Evolutionary conservation across 805 yeast genomes (phyloP).

Genomic region (Yarrowia sp.): DNA sequence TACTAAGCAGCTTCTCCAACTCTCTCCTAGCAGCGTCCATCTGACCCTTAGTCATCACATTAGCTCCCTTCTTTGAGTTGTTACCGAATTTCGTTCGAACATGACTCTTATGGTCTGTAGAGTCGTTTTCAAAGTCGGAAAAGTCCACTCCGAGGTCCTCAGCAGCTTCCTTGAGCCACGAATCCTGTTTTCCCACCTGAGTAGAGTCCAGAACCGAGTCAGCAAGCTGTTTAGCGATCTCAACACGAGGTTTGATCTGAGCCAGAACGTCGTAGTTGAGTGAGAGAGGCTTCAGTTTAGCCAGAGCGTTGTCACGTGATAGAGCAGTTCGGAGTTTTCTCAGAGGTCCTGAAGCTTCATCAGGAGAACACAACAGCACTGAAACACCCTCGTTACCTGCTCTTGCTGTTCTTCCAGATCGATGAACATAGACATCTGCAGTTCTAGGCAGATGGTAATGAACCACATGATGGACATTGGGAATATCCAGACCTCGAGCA

Average conservation of each 20-base stretch:
- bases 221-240: constrained; percentile 69
- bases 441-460: constrained; percentile 94
- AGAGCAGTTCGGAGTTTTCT: constrained; percentile 62
- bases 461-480: constrained; percentile 86
- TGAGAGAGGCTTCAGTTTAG: constrained; percentile 59
- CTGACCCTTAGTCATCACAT: constrained; percentile 45
- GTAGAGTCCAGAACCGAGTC: constrained; percentile 64
- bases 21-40: constrained; percentile 49
- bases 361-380: constrained; percentile 87
- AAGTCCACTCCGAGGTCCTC: constrained; percentile 86
- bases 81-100: constrained; percentile 6
- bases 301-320: constrained; percentile 45
- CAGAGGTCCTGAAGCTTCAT: constrained; percentile 87
- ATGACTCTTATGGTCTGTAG: constrained; percentile 10
- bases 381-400: constrained; percentile 94
- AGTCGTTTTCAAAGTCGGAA: constrained; percentile 48
- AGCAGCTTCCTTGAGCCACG: constrained; percentile 88
- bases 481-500: constrained; percentile 94
- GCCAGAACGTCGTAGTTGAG: constrained; percentile 71
- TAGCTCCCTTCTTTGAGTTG: constrained; percentile 36
- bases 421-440: constrained; percentile 90
- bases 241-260: constrained; percentile 67
- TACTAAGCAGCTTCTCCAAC: constrained; percentile 51
- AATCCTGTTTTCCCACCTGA: constrained; percentile 50
- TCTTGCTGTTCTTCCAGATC: constrained; percentile 98